A percentile compares a stretch with the other conserved stretches of the same genome.
Evolutionary conservation across 2,329 filamentous ascomycete species (phyloP).

Genomic region (Epichloe uncinata): DNA sequence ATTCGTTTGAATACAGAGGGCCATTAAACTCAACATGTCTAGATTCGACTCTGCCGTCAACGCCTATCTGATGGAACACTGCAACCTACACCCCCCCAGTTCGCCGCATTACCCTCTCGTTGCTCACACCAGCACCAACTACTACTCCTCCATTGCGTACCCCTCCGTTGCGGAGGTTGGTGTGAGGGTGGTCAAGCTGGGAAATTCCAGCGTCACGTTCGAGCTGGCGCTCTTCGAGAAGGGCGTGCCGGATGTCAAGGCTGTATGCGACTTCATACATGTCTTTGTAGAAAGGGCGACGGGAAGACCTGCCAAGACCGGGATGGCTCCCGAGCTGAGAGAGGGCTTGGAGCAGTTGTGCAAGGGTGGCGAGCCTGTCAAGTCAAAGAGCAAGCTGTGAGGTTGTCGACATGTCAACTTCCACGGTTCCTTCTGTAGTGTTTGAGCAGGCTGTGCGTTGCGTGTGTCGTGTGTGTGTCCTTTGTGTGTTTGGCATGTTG

Average conservation of each 20-base stretch:
- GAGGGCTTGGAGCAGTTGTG: constrained; percentile 30
- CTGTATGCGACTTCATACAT: constrained; percentile 76
- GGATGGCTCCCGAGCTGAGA: constrained; percentile 49
- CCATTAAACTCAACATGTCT: not conserved
- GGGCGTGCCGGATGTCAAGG: constrained; percentile 59
- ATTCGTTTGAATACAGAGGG: too few relatives aligned
- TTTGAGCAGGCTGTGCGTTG: too few relatives aligned
- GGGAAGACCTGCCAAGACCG: constrained; percentile 51
- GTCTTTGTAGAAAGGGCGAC: constrained; percentile 72
- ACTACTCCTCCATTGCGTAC: constrained; percentile 69
- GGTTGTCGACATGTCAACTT: too few relatives aligned
- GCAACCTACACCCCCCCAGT: constrained; percentile 55
- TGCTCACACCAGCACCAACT: constrained; percentile 75
- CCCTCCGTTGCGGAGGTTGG: constrained; percentile 72
- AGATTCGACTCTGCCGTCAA: constrained; percentile 86
- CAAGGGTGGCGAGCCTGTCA: not conserved
- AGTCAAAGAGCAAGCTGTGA: constrained; percentile 2
- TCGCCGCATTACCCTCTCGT: constrained; percentile 69
- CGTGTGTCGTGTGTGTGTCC: too few relatives aligned
- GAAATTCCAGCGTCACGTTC: constrained; percentile 77
- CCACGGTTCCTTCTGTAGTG: too few relatives aligned
- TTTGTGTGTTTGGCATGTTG: too few relatives aligned
- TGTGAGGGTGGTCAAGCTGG: constrained; percentile 70
- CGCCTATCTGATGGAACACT: constrained; percentile 70
- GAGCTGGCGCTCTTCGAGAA: constrained; percentile 78